Percentiles rank a stretch among this genome's conserved stretches.
These are phyloP conservation scores for Escovopsis weberi DNA, from an alignment of 2,329 filamentous ascomycete species.

Conservation along the genomic window DNA sequence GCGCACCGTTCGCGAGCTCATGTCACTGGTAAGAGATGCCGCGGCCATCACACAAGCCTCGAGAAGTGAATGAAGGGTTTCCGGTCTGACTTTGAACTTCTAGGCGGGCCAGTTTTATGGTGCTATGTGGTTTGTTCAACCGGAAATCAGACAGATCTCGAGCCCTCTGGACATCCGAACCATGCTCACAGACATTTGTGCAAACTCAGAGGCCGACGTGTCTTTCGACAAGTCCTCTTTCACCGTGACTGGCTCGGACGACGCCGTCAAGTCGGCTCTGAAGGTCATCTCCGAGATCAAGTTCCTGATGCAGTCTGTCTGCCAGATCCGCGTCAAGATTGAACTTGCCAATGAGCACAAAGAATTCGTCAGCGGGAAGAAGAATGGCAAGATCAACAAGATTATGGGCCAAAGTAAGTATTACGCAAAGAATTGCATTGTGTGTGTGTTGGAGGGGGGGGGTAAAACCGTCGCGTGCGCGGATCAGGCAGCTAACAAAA, in stretches of 20 bases:
- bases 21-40: constrained; percentile 59
- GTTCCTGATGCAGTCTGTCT: constrained; percentile 74
- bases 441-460: neutral
- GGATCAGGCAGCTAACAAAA: neutral
- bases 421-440: neutral
- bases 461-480: no score
- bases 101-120: constrained; percentile 95
- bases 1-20: constrained; percentile 86
- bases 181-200: constrained; percentile 93
- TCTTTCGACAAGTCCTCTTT: constrained; percentile 92
- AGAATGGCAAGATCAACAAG: constrained; percentile 99
- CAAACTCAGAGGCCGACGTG: constrained; percentile 88
- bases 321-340: constrained; percentile 94
- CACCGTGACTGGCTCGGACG: constrained; percentile 87
- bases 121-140: constrained; percentile 86
- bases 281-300: constrained; percentile 84
- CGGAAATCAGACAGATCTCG: constrained; percentile 48
- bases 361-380: constrained; percentile 98
- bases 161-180: constrained; percentile 60
- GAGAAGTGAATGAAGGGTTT: constrained; percentile 10
- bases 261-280: constrained; percentile 90
- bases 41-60: neutral
- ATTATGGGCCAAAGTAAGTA: constrained; percentile 85
- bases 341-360: constrained; percentile 99
- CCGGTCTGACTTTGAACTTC: neutral